A percentile compares a stretch with the other conserved stretches of the same genome.
Conservation (phyloP, 23 red algal genomes). For the Gracilaria domingensis region DNA sequence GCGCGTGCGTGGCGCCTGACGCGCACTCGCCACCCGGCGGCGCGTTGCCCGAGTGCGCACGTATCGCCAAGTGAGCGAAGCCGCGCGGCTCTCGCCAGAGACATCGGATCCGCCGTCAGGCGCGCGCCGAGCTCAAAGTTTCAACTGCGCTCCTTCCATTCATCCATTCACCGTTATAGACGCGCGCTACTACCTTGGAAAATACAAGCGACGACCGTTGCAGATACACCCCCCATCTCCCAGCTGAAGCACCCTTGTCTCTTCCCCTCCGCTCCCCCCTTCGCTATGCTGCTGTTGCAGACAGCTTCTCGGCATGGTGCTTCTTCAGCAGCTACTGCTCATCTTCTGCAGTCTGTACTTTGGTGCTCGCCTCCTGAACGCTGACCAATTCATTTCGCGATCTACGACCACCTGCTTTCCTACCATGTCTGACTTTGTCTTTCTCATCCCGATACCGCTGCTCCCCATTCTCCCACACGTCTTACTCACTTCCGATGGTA, state of each 20-base stretch:
- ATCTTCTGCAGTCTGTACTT: constrained; percentile 24
- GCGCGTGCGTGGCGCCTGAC: no score
- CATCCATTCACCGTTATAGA: constrained; percentile 4
- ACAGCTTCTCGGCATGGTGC: not conserved
- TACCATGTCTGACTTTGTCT: constrained; percentile 4
- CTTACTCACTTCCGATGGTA: not conserved
- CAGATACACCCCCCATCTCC: no score
- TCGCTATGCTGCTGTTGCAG: not conserved
- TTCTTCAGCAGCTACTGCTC: constrained; percentile 32
- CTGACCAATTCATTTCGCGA: constrained; percentile 21
- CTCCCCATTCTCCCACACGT: constrained; percentile 40
- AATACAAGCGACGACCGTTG: no score
- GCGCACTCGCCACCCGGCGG: not conserved
- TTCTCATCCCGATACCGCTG: constrained; percentile 26
- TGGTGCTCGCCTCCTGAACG: constrained; percentile 25
- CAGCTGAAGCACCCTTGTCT: no score
- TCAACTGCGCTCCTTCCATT: not conserved
- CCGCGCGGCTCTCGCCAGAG: no score
- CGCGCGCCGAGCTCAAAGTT: not conserved
- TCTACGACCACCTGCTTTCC: not conserved
- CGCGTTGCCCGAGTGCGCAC: no score
- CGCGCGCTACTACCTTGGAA: not conserved
- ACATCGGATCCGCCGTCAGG: not conserved
- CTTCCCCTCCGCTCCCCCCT: no score
- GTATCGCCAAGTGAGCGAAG: not conserved